Conservation (phyloP, 495 filamentous ascomycete species). For the Amniculicola lignicola region DNA sequence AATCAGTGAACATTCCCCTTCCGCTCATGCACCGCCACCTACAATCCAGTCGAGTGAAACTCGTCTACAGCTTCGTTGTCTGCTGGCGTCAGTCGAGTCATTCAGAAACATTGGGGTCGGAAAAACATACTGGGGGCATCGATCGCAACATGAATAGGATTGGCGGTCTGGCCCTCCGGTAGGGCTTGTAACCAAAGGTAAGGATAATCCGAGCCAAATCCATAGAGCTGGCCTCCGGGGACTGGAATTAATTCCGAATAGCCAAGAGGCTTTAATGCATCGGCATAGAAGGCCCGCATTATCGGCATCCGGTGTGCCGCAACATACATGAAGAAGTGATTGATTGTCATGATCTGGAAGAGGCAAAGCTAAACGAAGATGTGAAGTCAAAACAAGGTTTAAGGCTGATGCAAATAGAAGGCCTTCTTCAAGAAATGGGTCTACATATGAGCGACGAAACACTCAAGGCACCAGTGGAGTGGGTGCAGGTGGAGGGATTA, state of each 20-base stretch:
- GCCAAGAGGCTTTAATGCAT: constrained; percentile 28
- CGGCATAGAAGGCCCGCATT: constrained; percentile 32
- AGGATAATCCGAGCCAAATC: constrained; percentile 35
- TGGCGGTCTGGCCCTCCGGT: constrained; percentile 18
- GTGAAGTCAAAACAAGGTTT: neutral
- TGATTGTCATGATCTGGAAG: constrained; percentile 33
- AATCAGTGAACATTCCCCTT: neutral
- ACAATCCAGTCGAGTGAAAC: constrained; percentile 21
- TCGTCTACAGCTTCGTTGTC: constrained; percentile 24
- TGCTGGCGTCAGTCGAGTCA: constrained; percentile 4
- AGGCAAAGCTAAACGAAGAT: neutral
- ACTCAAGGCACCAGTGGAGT: no score
- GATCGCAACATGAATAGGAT: constrained; percentile 21
- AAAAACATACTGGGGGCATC: constrained; percentile 26
- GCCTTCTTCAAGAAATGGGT: no score
- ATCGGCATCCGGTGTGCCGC: constrained; percentile 12
- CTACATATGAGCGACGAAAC: no score
- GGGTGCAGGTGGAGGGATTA: no score
- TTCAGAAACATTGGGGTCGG: neutral
- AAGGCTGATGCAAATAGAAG: no score
- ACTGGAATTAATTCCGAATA: constrained; percentile 34
- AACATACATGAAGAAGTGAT: constrained; percentile 36
- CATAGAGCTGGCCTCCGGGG: constrained; percentile 14
- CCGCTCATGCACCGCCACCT: neutral
- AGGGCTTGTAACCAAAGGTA: constrained; percentile 35